Evolutionary conservation across 192 early-diverging fungal genomes (phyloP).

Genomic region (Backusella luteola): DNA sequence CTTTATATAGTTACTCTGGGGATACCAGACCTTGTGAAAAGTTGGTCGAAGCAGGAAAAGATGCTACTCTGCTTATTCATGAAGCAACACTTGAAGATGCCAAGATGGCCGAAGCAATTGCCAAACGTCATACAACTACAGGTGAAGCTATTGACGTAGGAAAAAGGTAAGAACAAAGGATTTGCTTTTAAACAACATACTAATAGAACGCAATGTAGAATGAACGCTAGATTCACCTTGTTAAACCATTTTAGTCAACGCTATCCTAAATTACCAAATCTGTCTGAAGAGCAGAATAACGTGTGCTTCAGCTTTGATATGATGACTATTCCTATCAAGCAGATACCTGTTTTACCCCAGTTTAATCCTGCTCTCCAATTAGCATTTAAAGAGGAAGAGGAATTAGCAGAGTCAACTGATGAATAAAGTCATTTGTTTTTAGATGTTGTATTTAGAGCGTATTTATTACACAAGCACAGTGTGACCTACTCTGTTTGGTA

Average conservation of each 20-base stretch:
- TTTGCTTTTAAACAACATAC: background rate
- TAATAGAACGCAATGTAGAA: conserved; percentile 43
- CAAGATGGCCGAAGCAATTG: conserved; percentile 65
- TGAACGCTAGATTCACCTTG: conserved; percentile 81
- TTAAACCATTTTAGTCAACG: conserved; percentile 97
- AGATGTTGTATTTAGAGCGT: too few species aligned
- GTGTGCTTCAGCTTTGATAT: conserved; percentile 79
- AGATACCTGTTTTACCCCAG: conserved; percentile 49
- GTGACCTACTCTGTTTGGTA: too few species aligned
- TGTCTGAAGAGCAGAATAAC: conserved; percentile 41
- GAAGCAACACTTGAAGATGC: conserved; percentile 88
- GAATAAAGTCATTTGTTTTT: background rate
- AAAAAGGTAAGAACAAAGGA: conserved; percentile 41
- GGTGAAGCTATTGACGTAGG: conserved; percentile 86
- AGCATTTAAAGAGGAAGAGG: conserved; percentile 48
- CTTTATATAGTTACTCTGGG: conserved; percentile 76
- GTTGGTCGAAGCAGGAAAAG: conserved; percentile 68
- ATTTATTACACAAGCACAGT: too few species aligned
- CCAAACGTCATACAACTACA: conserved; percentile 84
- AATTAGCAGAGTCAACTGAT: background rate
- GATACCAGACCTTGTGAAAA: conserved; percentile 85
- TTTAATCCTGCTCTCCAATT: conserved; percentile 53
- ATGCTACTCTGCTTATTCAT: conserved; percentile 81
- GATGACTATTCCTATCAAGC: conserved; percentile 58
- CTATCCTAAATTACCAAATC: conserved; percentile 81